phyloP scores from a whole-genome alignment of 2,329 filamentous ascomycete species.

The Piedraia hortae region DNA sequence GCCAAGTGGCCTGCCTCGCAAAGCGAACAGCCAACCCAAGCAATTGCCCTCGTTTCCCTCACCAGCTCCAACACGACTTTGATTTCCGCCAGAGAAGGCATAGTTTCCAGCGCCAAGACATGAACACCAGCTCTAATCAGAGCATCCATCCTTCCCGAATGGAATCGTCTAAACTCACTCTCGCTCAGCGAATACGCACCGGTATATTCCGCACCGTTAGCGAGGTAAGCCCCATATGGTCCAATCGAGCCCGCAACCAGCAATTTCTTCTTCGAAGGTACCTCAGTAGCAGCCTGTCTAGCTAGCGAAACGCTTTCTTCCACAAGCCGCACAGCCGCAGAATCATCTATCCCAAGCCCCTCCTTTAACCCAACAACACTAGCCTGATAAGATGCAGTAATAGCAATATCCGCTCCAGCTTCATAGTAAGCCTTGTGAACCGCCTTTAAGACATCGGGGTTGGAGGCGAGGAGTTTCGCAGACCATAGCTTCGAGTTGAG shows the following conservation, averaged over 20 bases:
- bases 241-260: slow-evolving; percentile 21
- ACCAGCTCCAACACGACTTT: slow-evolving; percentile 16
- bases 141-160: slow-evolving; percentile 16
- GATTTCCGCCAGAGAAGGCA: slow-evolving; percentile 16
- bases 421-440: slow-evolving; percentile 20
- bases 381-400: slow-evolving; percentile 22
- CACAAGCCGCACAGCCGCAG: slow-evolving; percentile 14
- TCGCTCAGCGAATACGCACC: slow-evolving; percentile 14
- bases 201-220: slow-evolving; percentile 20
- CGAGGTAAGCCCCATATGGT: slow-evolving; percentile 21
- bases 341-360: slow-evolving; percentile 12
- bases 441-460: slow-evolving; percentile 16
- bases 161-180: slow-evolving; percentile 16
- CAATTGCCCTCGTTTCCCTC: slow-evolving; percentile 10
- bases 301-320: slow-evolving; percentile 17
- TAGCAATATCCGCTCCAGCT: slow-evolving; percentile 20
- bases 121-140: slow-evolving; percentile 17
- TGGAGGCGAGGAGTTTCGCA: slow-evolving; percentile 15
- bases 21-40: slow-evolving; percentile 19
- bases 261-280: slow-evolving; percentile 4
- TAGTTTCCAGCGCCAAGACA: slow-evolving; percentile 19
- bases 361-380: slow-evolving; percentile 15
- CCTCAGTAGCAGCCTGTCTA: slow-evolving; percentile 13
- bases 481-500: slow-evolving; percentile 20
- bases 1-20: slow-evolving; percentile 13